These are phyloP conservation scores for Hygrophila difformis DNA, from an alignment of 257 asterid species.

Conservation along the genomic window DNA sequence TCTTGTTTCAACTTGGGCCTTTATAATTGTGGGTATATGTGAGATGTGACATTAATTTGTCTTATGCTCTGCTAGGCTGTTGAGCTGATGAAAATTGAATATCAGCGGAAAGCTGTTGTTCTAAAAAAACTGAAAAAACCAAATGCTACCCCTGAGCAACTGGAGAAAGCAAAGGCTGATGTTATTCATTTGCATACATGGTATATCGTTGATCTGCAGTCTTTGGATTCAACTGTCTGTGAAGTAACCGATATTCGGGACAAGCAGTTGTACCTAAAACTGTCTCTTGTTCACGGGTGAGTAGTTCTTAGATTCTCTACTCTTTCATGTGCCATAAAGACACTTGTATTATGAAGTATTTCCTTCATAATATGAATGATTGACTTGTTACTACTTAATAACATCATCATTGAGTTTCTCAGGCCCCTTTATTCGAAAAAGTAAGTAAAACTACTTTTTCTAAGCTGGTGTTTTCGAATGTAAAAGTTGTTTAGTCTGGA, in stretches of 20 bases:
- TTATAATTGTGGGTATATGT: not conserved
- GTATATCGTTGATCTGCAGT: constrained; percentile 94
- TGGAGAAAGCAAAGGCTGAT: constrained; percentile 94
- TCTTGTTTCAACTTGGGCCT: no score
- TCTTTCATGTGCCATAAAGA: no score
- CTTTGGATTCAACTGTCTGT: constrained; percentile 80
- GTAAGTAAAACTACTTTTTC: no score
- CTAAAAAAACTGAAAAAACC: constrained; percentile 76
- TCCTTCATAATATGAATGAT: no score
- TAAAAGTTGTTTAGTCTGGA: no score
- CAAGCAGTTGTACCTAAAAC: constrained; percentile 85
- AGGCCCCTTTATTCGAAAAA: no score
- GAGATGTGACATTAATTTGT: constrained; percentile 9
- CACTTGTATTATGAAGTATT: no score
- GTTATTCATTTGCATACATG: constrained; percentile 94
- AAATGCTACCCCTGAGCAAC: constrained; percentile 62
- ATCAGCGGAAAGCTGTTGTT: constrained; percentile 64
- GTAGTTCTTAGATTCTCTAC: constrained; percentile 9
- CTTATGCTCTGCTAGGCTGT: constrained; percentile 45
- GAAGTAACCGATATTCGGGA: constrained; percentile 94
- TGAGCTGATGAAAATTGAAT: constrained; percentile 83
- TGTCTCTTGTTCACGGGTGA: constrained; percentile 77
- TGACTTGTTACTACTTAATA: no score
- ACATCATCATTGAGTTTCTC: no score
- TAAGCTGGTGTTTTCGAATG: no score